phyloP scores from a whole-genome alignment of 371 early-diverging fungal species.

The Dinochytrium kinnereticum region DNA sequence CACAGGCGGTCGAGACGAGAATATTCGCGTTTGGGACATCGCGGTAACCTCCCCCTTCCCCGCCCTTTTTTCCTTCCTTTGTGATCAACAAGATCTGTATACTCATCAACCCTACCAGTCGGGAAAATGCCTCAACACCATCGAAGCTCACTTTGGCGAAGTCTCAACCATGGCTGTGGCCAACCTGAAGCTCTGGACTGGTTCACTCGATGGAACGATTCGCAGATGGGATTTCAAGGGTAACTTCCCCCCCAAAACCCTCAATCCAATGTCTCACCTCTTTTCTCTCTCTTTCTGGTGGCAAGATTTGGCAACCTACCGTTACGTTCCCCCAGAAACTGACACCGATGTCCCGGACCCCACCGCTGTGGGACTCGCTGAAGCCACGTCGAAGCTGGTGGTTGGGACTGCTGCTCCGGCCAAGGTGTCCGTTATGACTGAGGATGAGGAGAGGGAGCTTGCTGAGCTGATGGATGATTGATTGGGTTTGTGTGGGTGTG shows the following conservation, averaged over 20 bases:
- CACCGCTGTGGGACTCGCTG: no score
- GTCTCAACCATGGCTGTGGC: conserved; percentile 63
- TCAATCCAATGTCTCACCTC: background rate
- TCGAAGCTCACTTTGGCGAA: conserved; percentile 85
- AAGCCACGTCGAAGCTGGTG: no score
- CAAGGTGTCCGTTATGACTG: conserved; percentile 59
- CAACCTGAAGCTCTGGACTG: conserved; percentile 69
- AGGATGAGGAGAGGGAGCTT: conserved; percentile 82
- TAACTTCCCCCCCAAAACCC: conserved; percentile 22
- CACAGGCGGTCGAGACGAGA: conserved; percentile 83
- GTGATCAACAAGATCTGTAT: no score
- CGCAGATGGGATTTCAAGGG: conserved; percentile 73
- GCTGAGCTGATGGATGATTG: conserved; percentile 73
- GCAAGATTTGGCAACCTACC: background rate
- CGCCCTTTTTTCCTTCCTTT: no score
- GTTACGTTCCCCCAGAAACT: background rate
- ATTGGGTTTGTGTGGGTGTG: conserved; percentile 15
- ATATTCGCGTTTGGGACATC: conserved; percentile 79
- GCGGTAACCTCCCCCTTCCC: conserved; percentile 71
- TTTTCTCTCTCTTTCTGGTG: background rate
- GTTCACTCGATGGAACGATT: conserved; percentile 78
- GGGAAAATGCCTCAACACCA: conserved; percentile 66
- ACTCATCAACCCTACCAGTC: no score
- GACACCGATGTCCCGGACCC: background rate
- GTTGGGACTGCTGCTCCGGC: background rate